These are phyloP conservation scores for Albatrellus sp. DNA, from an alignment of 1,284 basidiomycete species.

Conservation along the genomic window DNA sequence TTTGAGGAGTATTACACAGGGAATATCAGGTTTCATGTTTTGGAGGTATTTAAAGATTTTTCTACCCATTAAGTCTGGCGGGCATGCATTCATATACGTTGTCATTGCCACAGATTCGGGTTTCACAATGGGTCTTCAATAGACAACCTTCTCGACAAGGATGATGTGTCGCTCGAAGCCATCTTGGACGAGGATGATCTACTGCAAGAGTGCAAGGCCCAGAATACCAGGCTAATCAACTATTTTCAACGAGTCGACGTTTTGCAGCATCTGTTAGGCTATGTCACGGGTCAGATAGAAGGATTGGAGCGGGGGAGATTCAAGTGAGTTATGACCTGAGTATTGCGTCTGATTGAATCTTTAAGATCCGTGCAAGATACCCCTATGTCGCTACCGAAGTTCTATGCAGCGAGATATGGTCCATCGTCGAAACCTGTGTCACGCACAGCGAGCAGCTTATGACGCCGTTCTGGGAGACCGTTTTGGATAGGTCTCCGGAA, in stretches of 20 bases:
- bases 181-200: constrained; percentile 92
- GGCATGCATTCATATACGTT: not conserved
- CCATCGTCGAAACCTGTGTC: constrained; percentile 84
- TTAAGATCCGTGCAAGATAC: constrained; percentile 43
- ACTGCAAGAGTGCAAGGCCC: constrained; percentile 89
- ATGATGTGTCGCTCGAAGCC: constrained; percentile 77
- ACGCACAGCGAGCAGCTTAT: constrained; percentile 61
- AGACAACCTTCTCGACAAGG: constrained; percentile 75
- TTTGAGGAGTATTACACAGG: not conserved
- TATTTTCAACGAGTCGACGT: constrained; percentile 77
- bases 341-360: not conserved
- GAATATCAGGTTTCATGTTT: constrained; percentile 7
- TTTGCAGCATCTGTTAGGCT: constrained; percentile 67
- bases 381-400: constrained; percentile 94
- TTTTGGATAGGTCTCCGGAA: constrained; percentile 68
- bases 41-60: constrained; percentile 9
- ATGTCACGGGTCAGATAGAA: constrained; percentile 79
- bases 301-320: constrained; percentile 61
- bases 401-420: constrained; percentile 91
- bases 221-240: constrained; percentile 80
- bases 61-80: not conserved
- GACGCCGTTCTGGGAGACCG: constrained; percentile 86
- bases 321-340: constrained; percentile 40
- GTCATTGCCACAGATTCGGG: constrained; percentile 48
- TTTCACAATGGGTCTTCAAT: constrained; percentile 76